Evolutionary conservation across 2,329 filamentous ascomycete species (phyloP), one percentile per base, ranked within the genome.

Genomic region (Apiospora phragmitis): DNA sequence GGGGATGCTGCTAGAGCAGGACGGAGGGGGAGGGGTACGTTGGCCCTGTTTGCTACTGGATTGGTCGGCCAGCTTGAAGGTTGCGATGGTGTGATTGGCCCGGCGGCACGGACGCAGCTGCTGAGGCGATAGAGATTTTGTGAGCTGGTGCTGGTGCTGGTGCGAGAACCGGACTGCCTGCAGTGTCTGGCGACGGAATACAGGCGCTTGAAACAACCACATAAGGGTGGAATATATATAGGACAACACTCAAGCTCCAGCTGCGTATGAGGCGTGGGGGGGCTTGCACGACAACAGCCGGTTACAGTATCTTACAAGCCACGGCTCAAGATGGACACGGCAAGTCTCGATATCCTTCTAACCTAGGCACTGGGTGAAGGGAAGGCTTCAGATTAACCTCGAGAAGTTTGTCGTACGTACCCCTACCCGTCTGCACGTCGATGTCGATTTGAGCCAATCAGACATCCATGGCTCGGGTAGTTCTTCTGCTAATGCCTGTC

Each of bases 1-100:
- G 77, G 77, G 70, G 67, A 69, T 47, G 47, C 55, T 70, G 47
- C 55, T 70, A 68, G 71, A 75, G 69, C 74, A 71, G 32, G 65
- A 78, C 73, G 68, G 78, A 71, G 51, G 75, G 67, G 72, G 70
- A 72, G 71, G 69, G 70, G 72, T 69, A 70, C 51, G 38, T 18
- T 45, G 49, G 51, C 45, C 69, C 69, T 68, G 65, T 38, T 29
- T 62, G 67, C 45, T 68, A 11, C 9, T 29, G 35, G n/a, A 38
- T 29, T 29, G 67, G 45, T 26, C 45, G 29, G 43, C 47, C 65
- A 67, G 45, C 67, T 68, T 55, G 55, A 11, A n/a, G 67, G 45
- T n/a, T 59, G 24, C 26, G 47, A 71, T 51, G 65, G 73, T 51
- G 70, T 68, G 70, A 71, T 68, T 71, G 67, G 67, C 66, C 42